phyloP scores from a whole-genome alignment of 129 eudicot genomes.

The Helichrysum umbraculigerum region DNA sequence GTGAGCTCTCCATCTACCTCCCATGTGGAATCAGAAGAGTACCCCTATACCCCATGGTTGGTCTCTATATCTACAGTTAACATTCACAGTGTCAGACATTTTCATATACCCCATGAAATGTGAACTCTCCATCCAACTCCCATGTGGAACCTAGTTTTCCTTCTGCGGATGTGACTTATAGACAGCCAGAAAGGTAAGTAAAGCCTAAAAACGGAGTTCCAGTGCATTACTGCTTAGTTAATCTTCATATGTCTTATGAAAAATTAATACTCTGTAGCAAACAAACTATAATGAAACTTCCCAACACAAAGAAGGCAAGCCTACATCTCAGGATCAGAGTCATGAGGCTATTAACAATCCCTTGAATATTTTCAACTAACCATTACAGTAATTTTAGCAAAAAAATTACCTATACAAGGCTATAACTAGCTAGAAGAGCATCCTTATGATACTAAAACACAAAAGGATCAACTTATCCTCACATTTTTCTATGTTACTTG shows the following conservation, averaged over 20 bases:
- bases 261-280: conserved; percentile 10
- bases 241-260: neutral
- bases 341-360: neutral
- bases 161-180: neutral
- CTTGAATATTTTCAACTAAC: conserved; percentile 21
- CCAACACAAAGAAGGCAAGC: conserved; percentile 27
- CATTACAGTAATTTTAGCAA: neutral
- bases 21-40: too few species aligned
- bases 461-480: neutral
- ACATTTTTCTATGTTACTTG: conserved; percentile 6
- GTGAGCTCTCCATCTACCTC: too few species aligned
- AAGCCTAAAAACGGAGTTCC: neutral
- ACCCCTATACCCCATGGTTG: neutral
- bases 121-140: too few species aligned
- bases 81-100: neutral
- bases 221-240: neutral
- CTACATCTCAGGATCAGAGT: conserved; percentile 17
- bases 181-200: neutral
- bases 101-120: neutral
- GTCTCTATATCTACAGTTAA: neutral
- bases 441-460: conserved; percentile 9
- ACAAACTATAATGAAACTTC: conserved; percentile 1
- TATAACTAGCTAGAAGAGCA: neutral
- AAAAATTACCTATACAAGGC: neutral
- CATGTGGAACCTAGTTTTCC: neutral